A percentile compares a stretch with the other conserved stretches of the same genome.
phyloP scores from a whole-genome alignment of 805 yeast genomes.

The Lipomyces yamanashiensis region DNA sequence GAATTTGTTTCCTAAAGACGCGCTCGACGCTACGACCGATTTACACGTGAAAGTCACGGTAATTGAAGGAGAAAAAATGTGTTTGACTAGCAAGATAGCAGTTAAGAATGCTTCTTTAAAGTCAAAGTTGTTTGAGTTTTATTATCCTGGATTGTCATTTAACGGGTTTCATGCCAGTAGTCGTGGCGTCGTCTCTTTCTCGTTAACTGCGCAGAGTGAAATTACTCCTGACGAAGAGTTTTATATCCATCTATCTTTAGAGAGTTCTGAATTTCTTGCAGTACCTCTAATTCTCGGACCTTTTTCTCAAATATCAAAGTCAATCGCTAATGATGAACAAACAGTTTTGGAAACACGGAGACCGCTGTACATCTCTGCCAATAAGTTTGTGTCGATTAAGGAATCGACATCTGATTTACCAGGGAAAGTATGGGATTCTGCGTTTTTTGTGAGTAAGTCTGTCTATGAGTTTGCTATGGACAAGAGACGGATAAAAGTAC shows the following conservation, averaged over 20 bases:
- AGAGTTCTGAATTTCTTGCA: background rate
- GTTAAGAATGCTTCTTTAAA: background rate
- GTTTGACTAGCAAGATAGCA: background rate
- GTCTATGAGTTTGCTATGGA: background rate
- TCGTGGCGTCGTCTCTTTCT: constrained; percentile 20
- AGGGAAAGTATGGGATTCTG: constrained; percentile 37
- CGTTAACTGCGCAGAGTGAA: background rate
- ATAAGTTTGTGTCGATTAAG: constrained; percentile 6
- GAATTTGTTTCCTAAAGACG: constrained; percentile 26
- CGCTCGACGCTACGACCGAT: constrained; percentile 5
- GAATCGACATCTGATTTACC: constrained; percentile 33
- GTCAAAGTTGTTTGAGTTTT: constrained; percentile 4
- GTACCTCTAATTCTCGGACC: constrained; percentile 31
- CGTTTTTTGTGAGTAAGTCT: constrained; percentile 18
- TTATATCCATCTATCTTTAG: background rate
- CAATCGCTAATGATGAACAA: background rate
- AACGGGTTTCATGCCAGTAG: constrained; percentile 25
- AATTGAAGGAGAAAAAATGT: background rate
- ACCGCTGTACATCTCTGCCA: constrained; percentile 8
- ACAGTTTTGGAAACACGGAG: constrained; percentile 8
- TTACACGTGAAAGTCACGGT: constrained; percentile 5
- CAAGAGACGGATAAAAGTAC: background rate
- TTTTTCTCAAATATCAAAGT: constrained; percentile 2
- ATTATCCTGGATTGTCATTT: constrained; percentile 17
- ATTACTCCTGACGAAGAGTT: background rate